Evolutionary conservation across 768 basidiomycete genomes (phyloP).

Genomic region (Termitomyces sp.): DNA sequence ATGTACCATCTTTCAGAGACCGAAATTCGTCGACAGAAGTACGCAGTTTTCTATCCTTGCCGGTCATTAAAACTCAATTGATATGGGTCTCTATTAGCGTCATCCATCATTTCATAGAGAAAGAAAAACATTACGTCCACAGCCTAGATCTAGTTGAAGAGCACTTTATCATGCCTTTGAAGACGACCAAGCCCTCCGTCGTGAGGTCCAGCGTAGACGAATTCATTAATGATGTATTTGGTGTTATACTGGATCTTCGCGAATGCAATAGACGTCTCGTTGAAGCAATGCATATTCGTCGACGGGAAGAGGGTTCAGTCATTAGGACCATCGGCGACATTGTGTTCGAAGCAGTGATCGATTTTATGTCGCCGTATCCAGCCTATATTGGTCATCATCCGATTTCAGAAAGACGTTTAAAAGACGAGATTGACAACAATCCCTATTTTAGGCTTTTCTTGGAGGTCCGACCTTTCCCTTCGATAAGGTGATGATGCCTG

Average conservation of each 20-base stretch:
- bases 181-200: conserved; percentile 37
- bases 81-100: conserved; percentile 32
- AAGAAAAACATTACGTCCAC: conserved; percentile 84
- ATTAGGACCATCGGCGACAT: conserved; percentile 86
- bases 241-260: conserved; percentile 79
- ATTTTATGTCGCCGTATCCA: conserved; percentile 84
- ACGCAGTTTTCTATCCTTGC: conserved; percentile 9
- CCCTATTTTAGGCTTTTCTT: conserved; percentile 79
- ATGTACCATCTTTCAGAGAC: conserved; percentile 52
- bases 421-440: conserved; percentile 82
- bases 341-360: conserved; percentile 79
- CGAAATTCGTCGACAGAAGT: conserved; percentile 82
- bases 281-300: conserved; percentile 79
- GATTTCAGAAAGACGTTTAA: conserved; percentile 78
- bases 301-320: conserved; percentile 77
- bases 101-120: conserved; percentile 83
- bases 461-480: conserved; percentile 51
- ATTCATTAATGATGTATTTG: conserved; percentile 87
- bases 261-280: conserved; percentile 77
- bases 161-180: conserved; percentile 48
- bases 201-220: conserved; percentile 54
- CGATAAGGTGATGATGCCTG: neutral
- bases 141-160: conserved; percentile 82
- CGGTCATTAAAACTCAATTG: neutral
- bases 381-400: conserved; percentile 81